Conservation (phyloP, 2,329 filamentous ascomycete genomes). For the Xylaria digitata region DNA sequence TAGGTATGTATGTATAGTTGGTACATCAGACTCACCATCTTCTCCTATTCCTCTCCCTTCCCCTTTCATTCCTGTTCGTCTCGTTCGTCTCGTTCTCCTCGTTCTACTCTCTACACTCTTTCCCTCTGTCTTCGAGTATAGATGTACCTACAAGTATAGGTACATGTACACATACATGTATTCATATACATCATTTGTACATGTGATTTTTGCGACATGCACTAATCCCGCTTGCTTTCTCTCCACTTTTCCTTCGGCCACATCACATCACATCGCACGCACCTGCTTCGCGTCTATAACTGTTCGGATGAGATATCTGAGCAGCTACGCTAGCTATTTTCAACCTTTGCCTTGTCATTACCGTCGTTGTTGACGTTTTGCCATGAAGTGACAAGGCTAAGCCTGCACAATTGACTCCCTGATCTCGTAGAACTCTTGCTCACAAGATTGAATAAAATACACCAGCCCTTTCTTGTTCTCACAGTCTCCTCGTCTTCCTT, state of each 20-base stretch:
- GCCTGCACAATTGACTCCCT: neutral
- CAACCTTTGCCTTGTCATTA: neutral
- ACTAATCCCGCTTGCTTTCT: neutral
- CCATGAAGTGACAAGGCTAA: too few relatives aligned
- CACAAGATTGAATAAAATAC: neutral
- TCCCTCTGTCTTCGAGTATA: neutral
- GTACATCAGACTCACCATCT: too few relatives aligned
- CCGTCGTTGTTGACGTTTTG: neutral
- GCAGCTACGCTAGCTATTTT: neutral
- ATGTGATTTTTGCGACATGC: conserved; percentile 7
- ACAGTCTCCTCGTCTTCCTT: neutral
- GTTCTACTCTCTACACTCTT: neutral
- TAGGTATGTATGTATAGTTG: too few relatives aligned
- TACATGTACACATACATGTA: neutral
- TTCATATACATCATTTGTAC: too few relatives aligned
- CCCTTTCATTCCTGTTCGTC: too few relatives aligned
- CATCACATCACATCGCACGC: neutral
- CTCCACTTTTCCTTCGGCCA: conserved; percentile 7
- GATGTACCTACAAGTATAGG: neutral
- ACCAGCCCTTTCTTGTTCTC: neutral
- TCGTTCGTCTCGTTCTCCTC: too few relatives aligned
- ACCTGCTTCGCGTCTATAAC: neutral
- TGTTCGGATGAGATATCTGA: neutral
- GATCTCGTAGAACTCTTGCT: neutral
- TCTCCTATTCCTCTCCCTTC: too few relatives aligned